Evolutionary conservation across 495 filamentous ascomycete genomes (phyloP).

Genomic region (Penicillium manginii): DNA sequence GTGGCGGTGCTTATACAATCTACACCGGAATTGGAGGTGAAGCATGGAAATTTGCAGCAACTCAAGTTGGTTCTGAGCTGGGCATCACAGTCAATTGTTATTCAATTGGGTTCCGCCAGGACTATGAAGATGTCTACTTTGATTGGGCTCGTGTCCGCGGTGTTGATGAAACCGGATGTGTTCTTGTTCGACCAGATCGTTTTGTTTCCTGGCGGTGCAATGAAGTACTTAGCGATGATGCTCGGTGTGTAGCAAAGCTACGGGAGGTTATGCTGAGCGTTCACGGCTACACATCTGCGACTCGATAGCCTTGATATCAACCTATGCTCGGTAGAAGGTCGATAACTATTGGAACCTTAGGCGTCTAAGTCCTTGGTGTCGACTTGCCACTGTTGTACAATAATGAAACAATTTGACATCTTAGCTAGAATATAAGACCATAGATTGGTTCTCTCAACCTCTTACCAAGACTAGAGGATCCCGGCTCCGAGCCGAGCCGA

Average conservation of each 20-base stretch:
- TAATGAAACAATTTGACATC: too few species aligned
- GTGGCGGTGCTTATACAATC: conserved; percentile 51
- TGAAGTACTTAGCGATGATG: conserved; percentile 11
- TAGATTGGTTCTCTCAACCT: too few species aligned
- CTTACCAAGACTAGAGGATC: too few species aligned
- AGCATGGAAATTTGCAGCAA: conserved; percentile 52
- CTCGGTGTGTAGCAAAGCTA: conserved; percentile 16
- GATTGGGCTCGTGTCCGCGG: conserved; percentile 51
- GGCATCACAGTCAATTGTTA: conserved; percentile 45
- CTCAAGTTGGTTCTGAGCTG: conserved; percentile 26
- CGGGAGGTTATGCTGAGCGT: conserved; percentile 20
- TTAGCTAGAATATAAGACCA: too few species aligned
- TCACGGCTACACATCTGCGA: conserved; percentile 7
- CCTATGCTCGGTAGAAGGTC: background rate
- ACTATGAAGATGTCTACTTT: conserved; percentile 57
- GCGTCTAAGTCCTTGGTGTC: background rate
- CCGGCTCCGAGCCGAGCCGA: too few species aligned
- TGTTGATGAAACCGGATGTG: conserved; percentile 55
- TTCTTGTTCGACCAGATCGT: conserved; percentile 53
- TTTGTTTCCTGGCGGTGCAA: conserved; percentile 47
- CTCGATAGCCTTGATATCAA: background rate
- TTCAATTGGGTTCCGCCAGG: conserved; percentile 50
- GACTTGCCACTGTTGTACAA: too few species aligned
- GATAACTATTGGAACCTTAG: background rate
- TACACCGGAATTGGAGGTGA: conserved; percentile 54